Conservation (phyloP, 441 rosid genomes). For the Jatropha multifida region DNA sequence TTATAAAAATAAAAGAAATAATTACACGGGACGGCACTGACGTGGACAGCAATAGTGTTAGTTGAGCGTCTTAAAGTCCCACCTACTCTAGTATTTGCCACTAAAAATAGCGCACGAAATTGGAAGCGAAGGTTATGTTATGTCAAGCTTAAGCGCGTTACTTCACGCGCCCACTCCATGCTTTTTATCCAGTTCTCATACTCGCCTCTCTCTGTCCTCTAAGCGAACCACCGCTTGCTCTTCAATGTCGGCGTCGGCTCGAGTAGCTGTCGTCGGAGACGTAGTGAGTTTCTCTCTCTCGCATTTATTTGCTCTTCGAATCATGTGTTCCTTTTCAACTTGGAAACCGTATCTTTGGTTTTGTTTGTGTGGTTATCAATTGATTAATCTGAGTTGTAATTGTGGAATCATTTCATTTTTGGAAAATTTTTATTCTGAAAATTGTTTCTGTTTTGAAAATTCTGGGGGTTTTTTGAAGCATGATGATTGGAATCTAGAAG, state of each 20-base stretch:
- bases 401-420: background rate
- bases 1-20: no score
- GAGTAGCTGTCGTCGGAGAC: constrained; percentile 82
- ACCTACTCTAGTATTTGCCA: background rate
- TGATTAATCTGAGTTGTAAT: background rate
- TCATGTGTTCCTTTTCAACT: background rate
- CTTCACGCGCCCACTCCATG: constrained; percentile 15
- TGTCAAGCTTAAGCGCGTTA: constrained; percentile 22
- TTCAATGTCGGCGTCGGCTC: constrained; percentile 50
- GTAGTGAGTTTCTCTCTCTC: constrained; percentile 40
- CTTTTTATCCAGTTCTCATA: background rate
- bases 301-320: background rate
- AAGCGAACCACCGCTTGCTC: constrained; percentile 4
- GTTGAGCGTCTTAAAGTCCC: no score
- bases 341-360: constrained; percentile 20
- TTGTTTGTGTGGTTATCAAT: background rate
- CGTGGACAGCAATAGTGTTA: no score
- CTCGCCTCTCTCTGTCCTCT: constrained; percentile 1
- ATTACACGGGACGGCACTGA: no score
- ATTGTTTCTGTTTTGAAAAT: background rate
- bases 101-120: background rate
- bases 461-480: constrained; percentile 43
- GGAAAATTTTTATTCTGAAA: background rate
- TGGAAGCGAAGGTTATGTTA: background rate
- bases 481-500: constrained; percentile 71